These are phyloP conservation scores for Wallacemonas sp. DNA, from an alignment of 208 protist species.

Conservation along the genomic window DNA sequence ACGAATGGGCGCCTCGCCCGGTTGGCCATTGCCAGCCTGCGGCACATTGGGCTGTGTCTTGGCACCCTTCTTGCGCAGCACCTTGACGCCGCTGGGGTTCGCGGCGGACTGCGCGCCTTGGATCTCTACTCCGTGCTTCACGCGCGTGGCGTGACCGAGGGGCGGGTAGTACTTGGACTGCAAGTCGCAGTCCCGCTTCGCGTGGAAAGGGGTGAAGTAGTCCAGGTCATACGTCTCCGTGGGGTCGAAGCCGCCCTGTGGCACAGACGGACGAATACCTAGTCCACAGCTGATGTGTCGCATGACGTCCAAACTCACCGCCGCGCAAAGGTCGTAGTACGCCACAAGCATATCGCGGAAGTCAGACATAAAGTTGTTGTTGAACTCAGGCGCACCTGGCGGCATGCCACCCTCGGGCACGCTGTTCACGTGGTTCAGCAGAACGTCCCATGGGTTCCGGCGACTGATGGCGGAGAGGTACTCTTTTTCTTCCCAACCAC, in stretches of 20 bases:
- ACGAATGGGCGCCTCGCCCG: slow-evolving; percentile 31
- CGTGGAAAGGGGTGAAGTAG: slow-evolving; percentile 76
- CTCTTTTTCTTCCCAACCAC: slow-evolving; percentile 68
- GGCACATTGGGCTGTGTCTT: slow-evolving; percentile 45
- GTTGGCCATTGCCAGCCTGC: background rate
- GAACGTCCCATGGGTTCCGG: slow-evolving; percentile 75
- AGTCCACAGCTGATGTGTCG: slow-evolving; percentile 86
- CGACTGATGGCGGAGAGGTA: slow-evolving; percentile 71
- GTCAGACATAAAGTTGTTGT: slow-evolving; percentile 83
- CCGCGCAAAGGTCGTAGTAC: slow-evolving; percentile 82
- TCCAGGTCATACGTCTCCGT: slow-evolving; percentile 69
- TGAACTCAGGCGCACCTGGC: slow-evolving; percentile 7
- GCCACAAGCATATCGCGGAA: slow-evolving; percentile 84
- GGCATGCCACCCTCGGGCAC: background rate
- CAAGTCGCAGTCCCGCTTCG: slow-evolving; percentile 79
- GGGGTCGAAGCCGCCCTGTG: slow-evolving; percentile 60
- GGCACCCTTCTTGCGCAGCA: slow-evolving; percentile 73
- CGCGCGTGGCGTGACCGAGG: slow-evolving; percentile 41
- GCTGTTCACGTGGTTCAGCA: slow-evolving; percentile 66
- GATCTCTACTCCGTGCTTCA: slow-evolving; percentile 50
- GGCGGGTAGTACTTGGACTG: slow-evolving; percentile 87
- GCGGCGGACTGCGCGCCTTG: slow-evolving; percentile 41
- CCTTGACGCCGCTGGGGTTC: slow-evolving; percentile 70
- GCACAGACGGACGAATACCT: slow-evolving; percentile 70
- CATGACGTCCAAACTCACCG: slow-evolving; percentile 77